Conservation (phyloP, 441 rosid species). For the Manihot esculenta region DNA sequence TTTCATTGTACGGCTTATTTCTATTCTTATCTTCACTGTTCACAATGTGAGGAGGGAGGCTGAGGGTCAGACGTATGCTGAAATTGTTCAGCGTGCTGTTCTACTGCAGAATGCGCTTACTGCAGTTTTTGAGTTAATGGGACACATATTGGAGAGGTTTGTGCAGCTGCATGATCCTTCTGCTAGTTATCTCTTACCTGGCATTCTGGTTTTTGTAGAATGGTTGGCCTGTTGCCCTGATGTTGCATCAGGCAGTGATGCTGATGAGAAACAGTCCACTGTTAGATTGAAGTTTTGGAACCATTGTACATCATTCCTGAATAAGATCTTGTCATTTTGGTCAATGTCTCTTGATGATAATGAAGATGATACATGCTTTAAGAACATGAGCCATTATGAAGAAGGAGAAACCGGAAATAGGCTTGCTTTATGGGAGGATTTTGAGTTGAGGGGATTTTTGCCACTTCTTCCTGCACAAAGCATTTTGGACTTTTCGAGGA, state of each 20-base stretch:
- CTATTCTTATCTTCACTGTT: slow-evolving; percentile 69
- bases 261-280: slow-evolving; percentile 63
- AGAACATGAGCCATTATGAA: slow-evolving; percentile 81
- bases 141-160: slow-evolving; percentile 58
- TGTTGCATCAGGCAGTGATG: slow-evolving; percentile 56
- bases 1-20: slow-evolving; percentile 62
- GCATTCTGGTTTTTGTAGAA: slow-evolving; percentile 79
- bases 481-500: slow-evolving; percentile 85
- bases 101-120: slow-evolving; percentile 75
- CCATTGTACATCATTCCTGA: slow-evolving; percentile 58
- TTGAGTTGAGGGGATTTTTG: slow-evolving; percentile 83
- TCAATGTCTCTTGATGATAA: slow-evolving; percentile 54
- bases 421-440: slow-evolving; percentile 89
- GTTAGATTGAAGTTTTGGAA: slow-evolving; percentile 68
- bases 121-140: slow-evolving; percentile 77
- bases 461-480: slow-evolving; percentile 85
- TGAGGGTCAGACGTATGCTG: slow-evolving; percentile 89
- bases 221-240: slow-evolving; percentile 95
- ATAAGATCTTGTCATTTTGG: slow-evolving; percentile 54
- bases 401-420: slow-evolving; percentile 89
- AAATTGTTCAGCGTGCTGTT: slow-evolving; percentile 84
- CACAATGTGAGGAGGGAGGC: slow-evolving; percentile 69
- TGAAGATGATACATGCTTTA: slow-evolving; percentile 81
- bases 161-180: slow-evolving; percentile 61
- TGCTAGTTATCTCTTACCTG: slow-evolving; percentile 75